A percentile compares a stretch with the other conserved stretches of the same genome.
phyloP scores from a whole-genome alignment of 2,329 filamentous ascomycete genomes.

The Colletotrichum sp. region DNA sequence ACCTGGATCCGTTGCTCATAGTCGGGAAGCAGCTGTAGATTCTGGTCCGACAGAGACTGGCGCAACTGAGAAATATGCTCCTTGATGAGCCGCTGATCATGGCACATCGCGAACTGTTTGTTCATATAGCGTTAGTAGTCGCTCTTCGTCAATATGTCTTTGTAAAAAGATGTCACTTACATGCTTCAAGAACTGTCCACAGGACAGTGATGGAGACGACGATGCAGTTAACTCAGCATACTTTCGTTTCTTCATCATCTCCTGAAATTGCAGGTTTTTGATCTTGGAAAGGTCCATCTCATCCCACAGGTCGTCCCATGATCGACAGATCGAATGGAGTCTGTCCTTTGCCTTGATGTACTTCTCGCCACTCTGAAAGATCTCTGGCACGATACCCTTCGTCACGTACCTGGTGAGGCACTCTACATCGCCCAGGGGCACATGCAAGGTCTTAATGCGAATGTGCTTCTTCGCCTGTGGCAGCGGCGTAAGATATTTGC shows the following conservation, averaged over 20 bases:
- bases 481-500: constrained; percentile 69
- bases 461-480: constrained; percentile 72
- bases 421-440: constrained; percentile 81
- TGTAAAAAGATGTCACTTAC: constrained; percentile 57
- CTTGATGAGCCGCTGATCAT: constrained; percentile 95
- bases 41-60: constrained; percentile 92
- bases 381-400: constrained; percentile 63
- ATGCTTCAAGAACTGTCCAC: constrained; percentile 85
- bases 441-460: constrained; percentile 68
- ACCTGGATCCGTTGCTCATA: constrained; percentile 96
- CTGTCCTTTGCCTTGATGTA: constrained; percentile 66
- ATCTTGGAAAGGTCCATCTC: constrained; percentile 84
- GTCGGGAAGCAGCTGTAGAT: constrained; percentile 92
- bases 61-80: constrained; percentile 90
- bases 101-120: constrained; percentile 88
- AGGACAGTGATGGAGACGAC: constrained; percentile 69
- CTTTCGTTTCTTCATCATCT: constrained; percentile 75
- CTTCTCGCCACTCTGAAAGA: constrained; percentile 58
- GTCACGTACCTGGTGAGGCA: constrained; percentile 76
- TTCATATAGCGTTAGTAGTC: constrained; percentile 10
- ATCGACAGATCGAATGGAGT: constrained; percentile 70
- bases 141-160: neutral
- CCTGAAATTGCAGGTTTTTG: constrained; percentile 81
- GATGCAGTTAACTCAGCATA: constrained; percentile 69
- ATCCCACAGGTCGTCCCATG: constrained; percentile 82